Evolutionary conservation across 1,284 basidiomycete genomes (phyloP), one percentile per base, ranked within the genome.

Genomic region (Ustilago hordei): DNA sequence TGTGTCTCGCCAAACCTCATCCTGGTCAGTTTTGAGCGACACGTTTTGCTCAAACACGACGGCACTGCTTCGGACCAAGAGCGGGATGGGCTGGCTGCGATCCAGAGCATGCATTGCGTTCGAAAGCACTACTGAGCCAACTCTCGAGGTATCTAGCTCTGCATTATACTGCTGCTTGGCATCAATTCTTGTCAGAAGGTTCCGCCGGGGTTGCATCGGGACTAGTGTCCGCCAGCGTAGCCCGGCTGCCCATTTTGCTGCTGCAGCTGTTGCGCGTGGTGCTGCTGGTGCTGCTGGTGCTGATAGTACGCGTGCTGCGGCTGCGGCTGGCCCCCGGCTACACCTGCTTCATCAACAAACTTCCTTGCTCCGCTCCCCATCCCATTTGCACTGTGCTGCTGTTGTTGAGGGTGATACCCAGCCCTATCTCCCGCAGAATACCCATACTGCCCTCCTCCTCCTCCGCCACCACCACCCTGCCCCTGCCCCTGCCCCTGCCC

Each of bases 231-330:
- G 28, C 19, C n/a, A 8, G 43, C 32, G 9, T 56, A 57, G 54
- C n/a, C 43, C 31, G 15, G 56, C 32, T 54, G 56, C 43, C 34
- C 41, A 28, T 28, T 28, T 4, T 38, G 52, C 41, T 31, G 9
- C 13, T 55, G 17, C 11, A 3, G 38, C 31, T 55, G 53, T 34
- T 35, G 39, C 50, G 54, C 41, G 28, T 60, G 59, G 11, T 60
- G 50, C n/a, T 60, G 59, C 9, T 60, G 47, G 9, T 63, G 61
- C 34, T 55, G 55, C 9, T 60, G 47, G 9, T 63, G 61, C 34
- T 55, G 55, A 15, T 53, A 35, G n/a, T 64, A 38, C 23, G 12
- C 32, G 7, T 23, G 19, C n/a, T 36, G 56, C 9, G 13, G 28
- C 19, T 58, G 28, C 31, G 38, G 5, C 15, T 6, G 32, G 2